Evolutionary conservation across 2,329 filamentous ascomycete species (phyloP), one percentile per base, ranked within the genome.

Genomic region (Sclerotiophoma versabilis): DNA sequence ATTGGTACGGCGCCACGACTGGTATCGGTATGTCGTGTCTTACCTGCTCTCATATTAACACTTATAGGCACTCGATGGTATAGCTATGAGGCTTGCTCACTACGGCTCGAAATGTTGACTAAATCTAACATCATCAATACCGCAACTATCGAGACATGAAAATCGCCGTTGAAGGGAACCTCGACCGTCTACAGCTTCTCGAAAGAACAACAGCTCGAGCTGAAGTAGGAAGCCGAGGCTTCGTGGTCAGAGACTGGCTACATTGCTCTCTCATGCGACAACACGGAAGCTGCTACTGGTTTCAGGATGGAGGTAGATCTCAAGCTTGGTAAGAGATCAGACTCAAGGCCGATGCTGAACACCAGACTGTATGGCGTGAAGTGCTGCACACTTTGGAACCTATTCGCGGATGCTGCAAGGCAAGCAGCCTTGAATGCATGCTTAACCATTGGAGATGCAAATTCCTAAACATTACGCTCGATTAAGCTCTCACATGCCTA

Each of bases 1-100:
- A 96, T 67, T 95, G 87, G 84, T 48, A 57, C 14, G 32, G 43
- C 22, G 47, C 26, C 17, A 55, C 36, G 2, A 49, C 15, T 25
- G 48, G 51, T 5, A 27, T 47, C 41, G 62, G 62, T 59, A 48
- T 37, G 61, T 49, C 10, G 36, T n/a, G 3, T 5, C 20, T n/a
- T 25, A 4, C 14, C 5, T 41, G 25, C 17, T n/a, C n/a, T 4
- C 2, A 25, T 20, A 2, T 30, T 49, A 15, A 43, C 10, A 19
- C 4, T 8, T 12, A 7, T 20, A 66, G 63, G 63, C 2, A 65
- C 62, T 5, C 62, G 62, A 9, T 66, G 62, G 64, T 36, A 51
- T 19, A 66, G 64, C 22, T 58, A 52, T 29, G 64, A 66, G 19
- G 33, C 50, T 19, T 52, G 64, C 2, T 52, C 53, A 2, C 64